A percentile compares a stretch with the other conserved stretches of the same genome.
Evolutionary conservation across 495 filamentous ascomycete genomes (phyloP).

Genomic region (Aspergillus panamensis): DNA sequence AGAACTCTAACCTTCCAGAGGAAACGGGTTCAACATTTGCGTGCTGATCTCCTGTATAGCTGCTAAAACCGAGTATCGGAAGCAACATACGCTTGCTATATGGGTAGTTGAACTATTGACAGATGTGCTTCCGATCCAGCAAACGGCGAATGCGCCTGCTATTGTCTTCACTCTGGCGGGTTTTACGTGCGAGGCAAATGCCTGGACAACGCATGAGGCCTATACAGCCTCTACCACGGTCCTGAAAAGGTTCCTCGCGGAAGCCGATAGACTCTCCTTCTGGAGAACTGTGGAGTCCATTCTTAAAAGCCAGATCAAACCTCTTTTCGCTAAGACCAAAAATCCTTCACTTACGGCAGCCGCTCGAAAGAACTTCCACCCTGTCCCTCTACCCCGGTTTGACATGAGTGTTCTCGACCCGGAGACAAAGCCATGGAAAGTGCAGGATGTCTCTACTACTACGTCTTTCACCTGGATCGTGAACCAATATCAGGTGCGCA

Average conservation of each 20-base stretch:
- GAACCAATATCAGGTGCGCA: constrained; percentile 37
- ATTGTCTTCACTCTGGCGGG: constrained; percentile 38
- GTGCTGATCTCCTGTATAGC: constrained; percentile 6
- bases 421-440: constrained; percentile 70
- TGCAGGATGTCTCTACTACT: constrained; percentile 54
- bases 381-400: constrained; percentile 38
- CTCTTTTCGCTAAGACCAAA: constrained; percentile 66
- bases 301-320: constrained; percentile 53
- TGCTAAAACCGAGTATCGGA: constrained; percentile 22
- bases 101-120: constrained; percentile 30
- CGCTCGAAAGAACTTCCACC: constrained; percentile 58
- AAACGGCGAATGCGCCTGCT: constrained; percentile 20
- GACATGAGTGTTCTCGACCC: constrained; percentile 47
- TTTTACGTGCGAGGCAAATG: constrained; percentile 49
- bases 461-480: constrained; percentile 67
- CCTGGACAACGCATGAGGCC: constrained; percentile 50
- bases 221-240: constrained; percentile 34
- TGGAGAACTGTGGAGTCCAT: constrained; percentile 54
- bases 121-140: constrained; percentile 19
- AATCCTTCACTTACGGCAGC: constrained; percentile 59
- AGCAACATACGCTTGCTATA: constrained; percentile 29
- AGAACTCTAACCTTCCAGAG: neutral
- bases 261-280: constrained; percentile 16
- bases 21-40: neutral
- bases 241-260: constrained; percentile 35